Conservation (phyloP, 495 filamentous ascomycete species). For the Sphaerosporella brunnea region DNA sequence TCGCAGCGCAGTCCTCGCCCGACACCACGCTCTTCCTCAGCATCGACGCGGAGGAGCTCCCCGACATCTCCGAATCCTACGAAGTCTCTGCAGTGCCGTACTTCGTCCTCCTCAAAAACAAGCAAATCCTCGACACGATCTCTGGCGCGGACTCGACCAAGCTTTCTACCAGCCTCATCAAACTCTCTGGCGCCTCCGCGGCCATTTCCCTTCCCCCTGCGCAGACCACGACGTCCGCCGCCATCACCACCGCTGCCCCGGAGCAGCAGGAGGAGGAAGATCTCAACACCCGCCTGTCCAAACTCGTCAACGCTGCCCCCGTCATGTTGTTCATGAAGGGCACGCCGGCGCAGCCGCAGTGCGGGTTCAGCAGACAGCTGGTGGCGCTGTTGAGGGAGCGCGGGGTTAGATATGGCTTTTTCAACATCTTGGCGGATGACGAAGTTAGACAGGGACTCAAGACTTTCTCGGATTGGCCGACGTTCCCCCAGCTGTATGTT, state of each 20-base stretch:
- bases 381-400: conserved; percentile 72
- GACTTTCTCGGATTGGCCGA: conserved; percentile 91
- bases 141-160: conserved; percentile 73
- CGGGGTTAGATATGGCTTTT: conserved; percentile 90
- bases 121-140: conserved; percentile 56
- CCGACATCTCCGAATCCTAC: conserved; percentile 39
- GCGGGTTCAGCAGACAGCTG: conserved; percentile 81
- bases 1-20: conserved; percentile 60
- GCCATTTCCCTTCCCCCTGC: conserved; percentile 14
- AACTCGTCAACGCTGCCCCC: conserved; percentile 80
- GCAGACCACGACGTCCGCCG: conserved; percentile 23
- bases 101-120: conserved; percentile 59
- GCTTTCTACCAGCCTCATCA: conserved; percentile 68
- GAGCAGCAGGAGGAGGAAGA: conserved; percentile 44
- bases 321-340: conserved; percentile 98
- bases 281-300: conserved; percentile 56
- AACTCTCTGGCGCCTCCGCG: conserved; percentile 38
- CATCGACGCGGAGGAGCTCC: conserved; percentile 29
- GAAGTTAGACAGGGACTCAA: conserved; percentile 93
- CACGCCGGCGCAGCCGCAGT: conserved; percentile 78
- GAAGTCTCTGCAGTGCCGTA: conserved; percentile 88
- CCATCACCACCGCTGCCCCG: conserved; percentile 17
- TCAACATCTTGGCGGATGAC: conserved; percentile 95
- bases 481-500: conserved; percentile 81
- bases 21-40: conserved; percentile 54